phyloP scores from a whole-genome alignment of 768 basidiomycete species.

The Collybiopsis confluens region DNA sequence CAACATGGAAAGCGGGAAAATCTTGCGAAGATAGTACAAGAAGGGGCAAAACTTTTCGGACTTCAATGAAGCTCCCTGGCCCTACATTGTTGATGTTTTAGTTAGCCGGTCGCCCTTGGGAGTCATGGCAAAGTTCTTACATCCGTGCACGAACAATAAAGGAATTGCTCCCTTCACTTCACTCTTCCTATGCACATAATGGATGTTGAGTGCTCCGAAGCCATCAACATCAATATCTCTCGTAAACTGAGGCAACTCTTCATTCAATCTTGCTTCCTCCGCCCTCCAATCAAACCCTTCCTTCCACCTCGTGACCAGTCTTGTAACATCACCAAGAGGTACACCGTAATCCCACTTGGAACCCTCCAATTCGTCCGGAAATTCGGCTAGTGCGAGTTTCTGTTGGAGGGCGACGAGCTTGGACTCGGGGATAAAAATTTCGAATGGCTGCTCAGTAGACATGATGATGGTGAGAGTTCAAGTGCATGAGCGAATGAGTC shows the following conservation, averaged over 20 bases:
- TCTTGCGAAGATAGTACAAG: slow-evolving; percentile 27
- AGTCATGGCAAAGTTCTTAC: slow-evolving; percentile 10
- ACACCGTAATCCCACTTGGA: slow-evolving; percentile 8
- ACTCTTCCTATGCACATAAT: slow-evolving; percentile 31
- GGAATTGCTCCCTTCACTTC: slow-evolving; percentile 14
- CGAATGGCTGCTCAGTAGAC: slow-evolving; percentile 7
- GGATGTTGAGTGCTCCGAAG: slow-evolving; percentile 27
- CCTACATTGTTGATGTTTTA: slow-evolving; percentile 21
- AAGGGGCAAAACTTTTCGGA: slow-evolving; percentile 36
- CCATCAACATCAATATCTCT: slow-evolving; percentile 26
- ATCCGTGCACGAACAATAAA: slow-evolving; percentile 29
- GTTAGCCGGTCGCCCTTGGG: not conserved
- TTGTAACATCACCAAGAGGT: slow-evolving; percentile 7
- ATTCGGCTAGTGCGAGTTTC: slow-evolving; percentile 3
- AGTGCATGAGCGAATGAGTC: too few relatives aligned
- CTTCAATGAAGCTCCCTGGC: slow-evolving; percentile 43
- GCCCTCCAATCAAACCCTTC: slow-evolving; percentile 10
- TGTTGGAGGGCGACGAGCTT: not conserved
- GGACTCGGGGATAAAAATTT: slow-evolving; percentile 8
- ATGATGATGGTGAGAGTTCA: too few relatives aligned
- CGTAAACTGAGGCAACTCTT: slow-evolving; percentile 29
- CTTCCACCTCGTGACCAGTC: slow-evolving; percentile 10
- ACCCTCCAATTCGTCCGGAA: slow-evolving; percentile 12
- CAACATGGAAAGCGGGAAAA: slow-evolving; percentile 45
- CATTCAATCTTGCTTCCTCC: slow-evolving; percentile 25